These are phyloP conservation scores for Ogataea minuta DNA, from an alignment of 805 yeast genomes.

Conservation along the genomic window DNA sequence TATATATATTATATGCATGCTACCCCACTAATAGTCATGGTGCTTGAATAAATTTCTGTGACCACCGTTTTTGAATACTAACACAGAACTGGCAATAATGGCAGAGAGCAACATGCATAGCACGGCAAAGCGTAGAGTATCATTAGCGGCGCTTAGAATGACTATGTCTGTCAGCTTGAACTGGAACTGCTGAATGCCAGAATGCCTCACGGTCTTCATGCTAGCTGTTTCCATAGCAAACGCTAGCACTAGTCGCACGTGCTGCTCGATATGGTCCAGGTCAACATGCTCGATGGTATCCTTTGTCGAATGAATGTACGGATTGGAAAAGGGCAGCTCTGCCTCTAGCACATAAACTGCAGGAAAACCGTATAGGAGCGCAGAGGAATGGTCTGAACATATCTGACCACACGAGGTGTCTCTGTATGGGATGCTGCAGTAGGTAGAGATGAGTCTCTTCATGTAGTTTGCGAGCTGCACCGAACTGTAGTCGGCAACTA, in stretches of 20 bases:
- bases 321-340: conserved; percentile 59
- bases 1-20: neutral
- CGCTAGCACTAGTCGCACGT: conserved; percentile 73
- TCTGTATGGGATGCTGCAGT: conserved; percentile 65
- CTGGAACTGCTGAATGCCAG: conserved; percentile 5
- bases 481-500: conserved; percentile 70
- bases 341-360: conserved; percentile 81
- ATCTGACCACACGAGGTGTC: conserved; percentile 88
- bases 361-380: conserved; percentile 79
- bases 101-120: conserved; percentile 1
- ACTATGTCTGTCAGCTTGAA: conserved; percentile 20
- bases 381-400: conserved; percentile 91
- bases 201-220: neutral
- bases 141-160: conserved; percentile 10
- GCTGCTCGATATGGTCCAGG: conserved; percentile 76
- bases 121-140: conserved; percentile 3
- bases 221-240: conserved; percentile 63
- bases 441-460: conserved; percentile 56
- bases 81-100: neutral
- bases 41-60: conserved; percentile 1
- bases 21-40: conserved; percentile 6
- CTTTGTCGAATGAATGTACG: conserved; percentile 69
- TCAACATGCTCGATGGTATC: conserved; percentile 83
- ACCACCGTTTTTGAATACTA: conserved; percentile 1
- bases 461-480: conserved; percentile 55